phyloP scores from a whole-genome alignment of 2,329 filamentous ascomycete species.

The Ceratocystis albifundus region DNA sequence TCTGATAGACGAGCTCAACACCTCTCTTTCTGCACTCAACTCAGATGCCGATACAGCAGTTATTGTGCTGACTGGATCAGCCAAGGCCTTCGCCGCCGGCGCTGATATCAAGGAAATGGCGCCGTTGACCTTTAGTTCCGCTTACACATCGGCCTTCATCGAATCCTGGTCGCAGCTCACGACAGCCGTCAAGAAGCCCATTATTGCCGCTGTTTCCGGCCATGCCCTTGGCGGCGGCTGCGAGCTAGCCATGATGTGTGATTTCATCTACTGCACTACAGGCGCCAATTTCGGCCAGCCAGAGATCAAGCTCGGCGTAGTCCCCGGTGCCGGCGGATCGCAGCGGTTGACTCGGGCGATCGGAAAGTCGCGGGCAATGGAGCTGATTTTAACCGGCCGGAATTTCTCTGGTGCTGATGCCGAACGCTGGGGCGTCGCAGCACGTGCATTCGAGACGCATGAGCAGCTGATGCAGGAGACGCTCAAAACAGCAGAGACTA shows the following conservation, averaged over 20 bases:
- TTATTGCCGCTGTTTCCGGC: conserved; percentile 88
- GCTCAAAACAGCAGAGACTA: conserved; percentile 73
- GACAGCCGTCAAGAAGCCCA: conserved; percentile 76
- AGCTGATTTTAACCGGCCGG: conserved; percentile 75
- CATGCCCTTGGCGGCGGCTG: conserved; percentile 92
- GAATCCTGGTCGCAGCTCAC: conserved; percentile 85
- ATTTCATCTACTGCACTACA: conserved; percentile 82
- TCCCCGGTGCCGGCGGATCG: conserved; percentile 83
- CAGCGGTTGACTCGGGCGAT: conserved; percentile 76
- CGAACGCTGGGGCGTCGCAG: conserved; percentile 80
- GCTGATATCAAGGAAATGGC: conserved; percentile 99
- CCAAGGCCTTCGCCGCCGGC: conserved; percentile 85
- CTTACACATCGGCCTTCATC: conserved; percentile 87
- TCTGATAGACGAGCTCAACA: conserved; percentile 80
- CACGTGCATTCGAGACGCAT: conserved; percentile 65
- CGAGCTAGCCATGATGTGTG: conserved; percentile 94
- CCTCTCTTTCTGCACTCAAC: conserved; percentile 61
- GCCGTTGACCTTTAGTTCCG: conserved; percentile 73
- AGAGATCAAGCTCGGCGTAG: conserved; percentile 87
- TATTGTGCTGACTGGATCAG: conserved; percentile 77
- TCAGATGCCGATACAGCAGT: conserved; percentile 56
- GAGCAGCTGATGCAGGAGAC: conserved; percentile 74
- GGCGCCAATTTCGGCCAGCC: conserved; percentile 89
- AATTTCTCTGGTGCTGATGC: conserved; percentile 77
- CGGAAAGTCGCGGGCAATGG: conserved; percentile 81